Conservation (phyloP, 495 filamentous ascomycete genomes). For the Cairneyella variabilis region DNA sequence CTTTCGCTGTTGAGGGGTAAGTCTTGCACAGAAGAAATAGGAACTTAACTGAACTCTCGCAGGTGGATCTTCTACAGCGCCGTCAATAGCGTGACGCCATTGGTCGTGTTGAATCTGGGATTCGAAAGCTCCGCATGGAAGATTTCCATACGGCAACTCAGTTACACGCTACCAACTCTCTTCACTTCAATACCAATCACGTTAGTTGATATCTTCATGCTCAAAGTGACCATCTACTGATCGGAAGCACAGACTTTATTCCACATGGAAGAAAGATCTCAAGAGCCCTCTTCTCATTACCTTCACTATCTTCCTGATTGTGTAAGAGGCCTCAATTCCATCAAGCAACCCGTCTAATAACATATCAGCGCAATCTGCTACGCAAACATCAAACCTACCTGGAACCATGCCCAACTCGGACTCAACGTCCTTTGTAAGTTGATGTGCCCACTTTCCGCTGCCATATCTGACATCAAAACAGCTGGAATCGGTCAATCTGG, state of each 20-base stretch:
- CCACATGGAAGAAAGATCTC: conserved; percentile 47
- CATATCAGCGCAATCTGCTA: conserved; percentile 40
- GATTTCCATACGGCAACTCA: conserved; percentile 48
- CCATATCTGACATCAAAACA: conserved; percentile 3
- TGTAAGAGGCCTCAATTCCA: conserved; percentile 27
- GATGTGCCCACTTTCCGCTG: not conserved
- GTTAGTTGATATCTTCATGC: conserved; percentile 13
- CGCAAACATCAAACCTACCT: conserved; percentile 40
- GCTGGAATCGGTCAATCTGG: conserved; percentile 42
- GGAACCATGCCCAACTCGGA: conserved; percentile 43
- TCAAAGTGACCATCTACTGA: no score
- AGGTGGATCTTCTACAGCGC: conserved; percentile 55
- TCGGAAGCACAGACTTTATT: conserved; percentile 29
- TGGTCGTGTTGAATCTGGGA: conserved; percentile 50
- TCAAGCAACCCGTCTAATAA: conserved; percentile 6
- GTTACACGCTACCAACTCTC: conserved; percentile 33
- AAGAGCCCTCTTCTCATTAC: conserved; percentile 44
- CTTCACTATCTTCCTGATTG: conserved; percentile 43
- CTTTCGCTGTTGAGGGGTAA: conserved; percentile 49
- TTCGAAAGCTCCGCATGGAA: conserved; percentile 41
- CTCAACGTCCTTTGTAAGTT: conserved; percentile 38
- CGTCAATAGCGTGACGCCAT: conserved; percentile 50
- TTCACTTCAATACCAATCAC: conserved; percentile 38
- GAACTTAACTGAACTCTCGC: not conserved
- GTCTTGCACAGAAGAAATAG: not conserved